phyloP scores from a whole-genome alignment of 768 basidiomycete genomes.

The Psilocybe subaeruginosa region DNA sequence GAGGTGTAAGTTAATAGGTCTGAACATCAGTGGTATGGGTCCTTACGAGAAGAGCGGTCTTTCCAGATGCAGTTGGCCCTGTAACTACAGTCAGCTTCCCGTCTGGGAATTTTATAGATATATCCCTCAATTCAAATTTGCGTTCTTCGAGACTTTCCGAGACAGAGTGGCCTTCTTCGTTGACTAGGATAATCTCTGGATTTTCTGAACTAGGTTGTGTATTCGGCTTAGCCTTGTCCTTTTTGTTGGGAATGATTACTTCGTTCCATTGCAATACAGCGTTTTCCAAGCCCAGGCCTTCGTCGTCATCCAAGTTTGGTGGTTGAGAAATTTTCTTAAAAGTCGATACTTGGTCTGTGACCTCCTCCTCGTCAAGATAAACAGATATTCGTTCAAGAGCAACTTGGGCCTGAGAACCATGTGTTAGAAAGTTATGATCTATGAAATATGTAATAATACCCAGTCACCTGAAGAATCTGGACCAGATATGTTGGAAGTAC shows the following conservation, averaged over 20 bases:
- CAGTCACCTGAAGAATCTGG: conserved; percentile 63
- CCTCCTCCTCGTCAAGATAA: conserved; percentile 74
- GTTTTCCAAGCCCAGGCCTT: conserved; percentile 55
- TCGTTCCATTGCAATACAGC: conserved; percentile 69
- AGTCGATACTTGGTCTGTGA: conserved; percentile 63
- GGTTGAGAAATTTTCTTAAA: conserved; percentile 45
- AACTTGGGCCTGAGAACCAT: conserved; percentile 51
- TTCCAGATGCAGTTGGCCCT: conserved; percentile 82
- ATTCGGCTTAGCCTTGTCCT: conserved; percentile 23
- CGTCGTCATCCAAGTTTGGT: conserved; percentile 30
- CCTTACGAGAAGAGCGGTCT: conserved; percentile 72
- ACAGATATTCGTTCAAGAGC: conserved; percentile 68
- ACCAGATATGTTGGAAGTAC: conserved; percentile 82
- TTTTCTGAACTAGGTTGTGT: conserved; percentile 5
- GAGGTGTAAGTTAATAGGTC: background rate
- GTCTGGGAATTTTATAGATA: conserved; percentile 72
- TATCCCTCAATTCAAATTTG: conserved; percentile 68
- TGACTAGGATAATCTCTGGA: conserved; percentile 9
- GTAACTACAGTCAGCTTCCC: conserved; percentile 72
- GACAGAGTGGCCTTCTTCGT: conserved; percentile 21
- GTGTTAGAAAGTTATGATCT: background rate
- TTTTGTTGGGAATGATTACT: conserved; percentile 28
- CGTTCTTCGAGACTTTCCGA: conserved; percentile 35
- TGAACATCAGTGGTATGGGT: conserved; percentile 18
- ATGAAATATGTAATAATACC: background rate